A percentile compares a stretch with the other conserved stretches of the same genome.
Evolutionary conservation across 805 yeast genomes (phyloP).

Genomic region (Saturnispora hagleri): DNA sequence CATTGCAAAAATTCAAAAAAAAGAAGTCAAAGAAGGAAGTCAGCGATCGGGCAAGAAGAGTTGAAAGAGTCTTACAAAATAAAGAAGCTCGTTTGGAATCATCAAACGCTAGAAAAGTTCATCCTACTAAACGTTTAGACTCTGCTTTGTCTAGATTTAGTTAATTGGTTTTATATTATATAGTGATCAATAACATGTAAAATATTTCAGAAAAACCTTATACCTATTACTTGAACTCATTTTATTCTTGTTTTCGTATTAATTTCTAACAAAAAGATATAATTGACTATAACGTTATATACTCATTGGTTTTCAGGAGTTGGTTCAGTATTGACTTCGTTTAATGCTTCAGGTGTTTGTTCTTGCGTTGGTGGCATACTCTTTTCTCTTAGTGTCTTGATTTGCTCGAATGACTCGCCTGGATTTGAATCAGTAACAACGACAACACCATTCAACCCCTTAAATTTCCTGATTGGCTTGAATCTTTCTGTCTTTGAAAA

Average conservation of each 20-base stretch:
- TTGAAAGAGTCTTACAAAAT: conserved; percentile 61
- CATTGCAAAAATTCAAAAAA: conserved; percentile 71
- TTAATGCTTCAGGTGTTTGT: conserved; percentile 64
- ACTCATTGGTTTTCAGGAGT: background rate
- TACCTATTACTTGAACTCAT: background rate
- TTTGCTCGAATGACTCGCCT: conserved; percentile 49
- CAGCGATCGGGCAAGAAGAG: conserved; percentile 72
- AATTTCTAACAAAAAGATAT: background rate
- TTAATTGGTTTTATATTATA: conserved; percentile 13
- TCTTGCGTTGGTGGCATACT: conserved; percentile 56
- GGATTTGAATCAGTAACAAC: conserved; percentile 59
- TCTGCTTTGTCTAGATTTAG: conserved; percentile 42
- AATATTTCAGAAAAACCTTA: background rate
- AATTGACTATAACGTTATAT: background rate
- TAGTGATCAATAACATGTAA: background rate
- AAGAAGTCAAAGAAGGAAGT: conserved; percentile 79
- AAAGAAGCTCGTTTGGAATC: conserved; percentile 47
- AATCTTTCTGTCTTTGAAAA: conserved; percentile 69
- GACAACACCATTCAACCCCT: conserved; percentile 60
- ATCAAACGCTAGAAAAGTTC: conserved; percentile 37
- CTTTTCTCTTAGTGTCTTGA: conserved; percentile 78
- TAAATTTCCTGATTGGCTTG: conserved; percentile 72
- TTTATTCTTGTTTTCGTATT: background rate
- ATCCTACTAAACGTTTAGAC: conserved; percentile 30
- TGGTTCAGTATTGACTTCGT: conserved; percentile 32